Evolutionary conservation across 257 asterid genomes (phyloP).

Genomic region (Verbascum thapsus): DNA sequence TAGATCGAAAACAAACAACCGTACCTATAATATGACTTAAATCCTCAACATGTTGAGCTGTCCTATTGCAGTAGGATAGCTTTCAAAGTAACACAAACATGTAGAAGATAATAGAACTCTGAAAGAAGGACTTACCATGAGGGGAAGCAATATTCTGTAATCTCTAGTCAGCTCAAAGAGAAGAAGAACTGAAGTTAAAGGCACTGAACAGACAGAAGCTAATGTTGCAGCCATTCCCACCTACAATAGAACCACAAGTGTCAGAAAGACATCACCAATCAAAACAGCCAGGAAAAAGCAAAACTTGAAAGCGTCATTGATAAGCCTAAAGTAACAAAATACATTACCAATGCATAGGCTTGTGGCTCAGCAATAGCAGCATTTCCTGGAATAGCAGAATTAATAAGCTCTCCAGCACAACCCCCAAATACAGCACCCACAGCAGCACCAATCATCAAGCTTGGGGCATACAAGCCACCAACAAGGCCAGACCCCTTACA

Average conservation of each 20-base stretch:
- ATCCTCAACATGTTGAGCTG: constrained; percentile 7
- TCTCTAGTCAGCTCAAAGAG: constrained; percentile 95
- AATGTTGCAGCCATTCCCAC: constrained; percentile 99
- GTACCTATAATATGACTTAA: neutral
- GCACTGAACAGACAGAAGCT: constrained; percentile 96
- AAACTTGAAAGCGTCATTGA: constrained; percentile 13
- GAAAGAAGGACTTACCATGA: constrained; percentile 61
- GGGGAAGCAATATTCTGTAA: constrained; percentile 96
- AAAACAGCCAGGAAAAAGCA: constrained; percentile 10
- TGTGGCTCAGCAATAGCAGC: constrained; percentile 97
- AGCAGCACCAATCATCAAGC: constrained; percentile 99
- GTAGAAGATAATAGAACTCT: constrained; percentile 13
- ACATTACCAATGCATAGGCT: constrained; percentile 89
- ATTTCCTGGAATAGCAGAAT: constrained; percentile 96
- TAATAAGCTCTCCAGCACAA: constrained; percentile 81
- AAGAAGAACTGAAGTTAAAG: constrained; percentile 90
- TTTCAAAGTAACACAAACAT: constrained; percentile 27
- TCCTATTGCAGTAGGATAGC: constrained; percentile 1
- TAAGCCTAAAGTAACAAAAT: constrained; percentile 17
- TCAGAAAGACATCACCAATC: constrained; percentile 21
- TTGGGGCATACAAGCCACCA: constrained; percentile 97
- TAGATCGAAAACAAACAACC: no score
- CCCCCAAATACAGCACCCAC: constrained; percentile 99
- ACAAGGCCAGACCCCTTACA: constrained; percentile 97
- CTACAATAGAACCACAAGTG: constrained; percentile 47